Percentiles rank a stretch among this genome's conserved stretches.
These are phyloP conservation scores for Lizonia empirigonia DNA, from an alignment of 2,329 filamentous ascomycete species.

Conservation along the genomic window DNA sequence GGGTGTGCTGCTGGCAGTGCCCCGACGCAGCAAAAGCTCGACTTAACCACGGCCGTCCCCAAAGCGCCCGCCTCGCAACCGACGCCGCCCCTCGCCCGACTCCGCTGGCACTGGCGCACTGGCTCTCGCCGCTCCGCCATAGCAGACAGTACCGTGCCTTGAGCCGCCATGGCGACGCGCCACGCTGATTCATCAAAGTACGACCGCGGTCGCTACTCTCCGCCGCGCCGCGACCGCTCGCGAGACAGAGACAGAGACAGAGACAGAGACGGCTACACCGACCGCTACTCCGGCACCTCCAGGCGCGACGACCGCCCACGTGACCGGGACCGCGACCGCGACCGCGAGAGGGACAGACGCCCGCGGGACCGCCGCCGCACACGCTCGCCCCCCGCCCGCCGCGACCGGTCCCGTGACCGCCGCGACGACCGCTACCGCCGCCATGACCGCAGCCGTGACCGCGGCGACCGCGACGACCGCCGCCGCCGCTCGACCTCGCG, in stretches of 20 bases:
- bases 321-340: slow-evolving; percentile 54
- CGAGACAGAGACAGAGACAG: slow-evolving; percentile 24
- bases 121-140: background rate
- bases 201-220: slow-evolving; percentile 49
- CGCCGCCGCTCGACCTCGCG: slow-evolving; percentile 63
- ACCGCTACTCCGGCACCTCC: slow-evolving; percentile 51
- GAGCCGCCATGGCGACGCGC: slow-evolving; percentile 55
- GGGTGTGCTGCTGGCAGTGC: background rate
- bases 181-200: slow-evolving; percentile 76
- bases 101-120: background rate
- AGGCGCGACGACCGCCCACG: slow-evolving; percentile 55
- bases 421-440: slow-evolving; percentile 40
- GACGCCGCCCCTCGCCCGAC: background rate
- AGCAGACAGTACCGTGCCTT: slow-evolving; percentile 31
- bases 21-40: slow-evolving; percentile 3
- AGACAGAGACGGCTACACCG: slow-evolving; percentile 45
- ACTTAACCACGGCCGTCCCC: too few relatives aligned
- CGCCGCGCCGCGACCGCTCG: slow-evolving; percentile 55
- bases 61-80: background rate
- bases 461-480: slow-evolving; percentile 28
- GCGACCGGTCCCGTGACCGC: slow-evolving; percentile 67
- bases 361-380: slow-evolving; percentile 28
- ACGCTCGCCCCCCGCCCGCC: slow-evolving; percentile 62
- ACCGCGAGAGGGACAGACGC: slow-evolving; percentile 50
- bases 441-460: slow-evolving; percentile 50